These are phyloP conservation scores for Metrosideros polymorpha DNA, from an alignment of 441 rosid genomes.

Conservation along the genomic window DNA sequence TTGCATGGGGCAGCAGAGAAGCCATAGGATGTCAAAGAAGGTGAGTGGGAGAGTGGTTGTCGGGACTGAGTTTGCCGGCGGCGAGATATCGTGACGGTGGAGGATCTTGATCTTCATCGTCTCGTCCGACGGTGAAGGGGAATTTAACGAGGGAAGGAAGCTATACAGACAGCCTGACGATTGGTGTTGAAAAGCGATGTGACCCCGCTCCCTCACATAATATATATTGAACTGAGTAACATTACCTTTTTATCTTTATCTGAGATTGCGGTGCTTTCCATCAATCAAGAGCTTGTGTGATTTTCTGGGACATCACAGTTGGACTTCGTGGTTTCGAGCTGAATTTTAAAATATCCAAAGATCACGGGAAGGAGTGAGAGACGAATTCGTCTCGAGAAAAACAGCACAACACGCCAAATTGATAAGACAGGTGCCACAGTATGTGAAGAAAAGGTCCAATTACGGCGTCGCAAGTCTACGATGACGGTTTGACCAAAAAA, in stretches of 20 bases:
- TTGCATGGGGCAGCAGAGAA: conserved; percentile 14
- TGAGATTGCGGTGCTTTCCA: neutral
- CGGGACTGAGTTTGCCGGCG: conserved; percentile 16
- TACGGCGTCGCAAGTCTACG: neutral
- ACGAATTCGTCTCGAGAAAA: neutral
- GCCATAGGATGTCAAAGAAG: conserved; percentile 44
- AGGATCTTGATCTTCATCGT: neutral
- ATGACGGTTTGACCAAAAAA: no score
- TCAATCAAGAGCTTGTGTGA: neutral
- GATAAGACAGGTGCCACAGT: no score
- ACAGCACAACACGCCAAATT: neutral
- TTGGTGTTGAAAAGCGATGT: no score
- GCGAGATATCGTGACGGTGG: conserved; percentile 10
- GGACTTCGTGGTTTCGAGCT: neutral
- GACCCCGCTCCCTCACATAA: no score
- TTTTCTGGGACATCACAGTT: neutral
- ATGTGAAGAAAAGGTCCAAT: conserved; percentile 5
- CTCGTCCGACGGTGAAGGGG: neutral
- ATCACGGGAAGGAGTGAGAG: neutral
- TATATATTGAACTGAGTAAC: no score
- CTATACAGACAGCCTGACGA: no score
- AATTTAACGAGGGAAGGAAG: neutral
- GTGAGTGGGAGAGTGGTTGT: conserved; percentile 25
- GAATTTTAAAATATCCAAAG: neutral
- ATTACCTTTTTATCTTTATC: no score